Evolutionary conservation across 768 basidiomycete species (phyloP), one percentile per base, ranked within the genome.

Genomic region (Lactarius sanguifluus): DNA sequence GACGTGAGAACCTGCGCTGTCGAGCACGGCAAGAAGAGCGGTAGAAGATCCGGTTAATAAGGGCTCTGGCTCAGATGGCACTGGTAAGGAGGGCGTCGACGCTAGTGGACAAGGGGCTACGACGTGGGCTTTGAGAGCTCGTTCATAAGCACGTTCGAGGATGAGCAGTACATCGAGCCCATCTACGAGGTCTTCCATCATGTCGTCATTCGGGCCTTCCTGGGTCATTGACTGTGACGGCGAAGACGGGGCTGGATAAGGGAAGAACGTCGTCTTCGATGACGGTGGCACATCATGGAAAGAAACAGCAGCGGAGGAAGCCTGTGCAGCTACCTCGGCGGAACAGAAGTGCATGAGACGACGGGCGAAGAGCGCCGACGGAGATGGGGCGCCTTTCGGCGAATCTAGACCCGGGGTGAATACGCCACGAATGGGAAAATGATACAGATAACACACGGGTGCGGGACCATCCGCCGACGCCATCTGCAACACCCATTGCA

Each of bases 401-500:
- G 62, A 61, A 63, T 63, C 61, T 65, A 56, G 25, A 34, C 16
- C 23, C 25, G 28, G 40, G 57, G 36, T 36, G 18, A 25, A 36
- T 47, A 57, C 9, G 16, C 57, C 43, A 4, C 30, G 36, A 40
- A 8, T 36, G 38, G 28, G 52, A 59, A 38, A 61, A 59, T 50
- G 59, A 66, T 9, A 60, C 40, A 32, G 34, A 67, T 64, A 13
- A 72, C 77, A 23, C 71, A 81, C 80, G 75, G 64, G 72, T 70
- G 40, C 75, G 76, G 65, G 88, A 83, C 95, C 94, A 97, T 0
- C 95, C 95, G 0, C 96, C 96, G 0, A 98, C 96, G 36, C 96
- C 96, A 74, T 98, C 96, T 4, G 95, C 93, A 10, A 98, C 89
- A 20, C 96, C 96, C 81, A 98, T 88, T 7, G 93, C 91, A 73